Conservation (phyloP, 768 basidiomycete species). For the Suillus spraguei region DNA sequence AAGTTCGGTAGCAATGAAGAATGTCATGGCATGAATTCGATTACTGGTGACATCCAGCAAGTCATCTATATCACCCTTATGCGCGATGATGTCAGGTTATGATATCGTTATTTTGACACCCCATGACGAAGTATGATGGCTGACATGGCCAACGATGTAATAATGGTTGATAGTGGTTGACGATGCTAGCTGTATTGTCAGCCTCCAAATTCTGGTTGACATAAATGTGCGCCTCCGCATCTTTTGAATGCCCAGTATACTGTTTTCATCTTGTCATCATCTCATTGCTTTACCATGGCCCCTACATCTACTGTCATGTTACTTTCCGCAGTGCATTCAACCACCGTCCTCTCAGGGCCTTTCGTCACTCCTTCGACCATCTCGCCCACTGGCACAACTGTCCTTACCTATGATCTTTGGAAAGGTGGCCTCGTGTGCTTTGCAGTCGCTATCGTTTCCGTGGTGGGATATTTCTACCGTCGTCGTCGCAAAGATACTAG, state of each 20-base stretch:
- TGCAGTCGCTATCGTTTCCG: constrained; percentile 1
- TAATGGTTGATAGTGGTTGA: neutral
- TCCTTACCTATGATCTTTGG: constrained; percentile 4
- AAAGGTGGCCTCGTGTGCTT: constrained; percentile 4
- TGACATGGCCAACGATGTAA: neutral
- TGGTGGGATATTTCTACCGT: constrained; percentile 5
- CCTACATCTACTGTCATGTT: neutral
- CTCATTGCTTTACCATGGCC: neutral
- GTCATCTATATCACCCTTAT: constrained; percentile 1
- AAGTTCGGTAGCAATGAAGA: constrained; percentile 85
- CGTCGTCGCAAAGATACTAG: neutral
- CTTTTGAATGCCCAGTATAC: neutral
- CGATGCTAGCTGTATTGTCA: neutral
- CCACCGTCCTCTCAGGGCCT: neutral
- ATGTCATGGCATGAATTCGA: constrained; percentile 41
- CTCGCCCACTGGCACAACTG: neutral
- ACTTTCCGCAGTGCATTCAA: neutral
- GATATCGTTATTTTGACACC: too few relatives aligned
- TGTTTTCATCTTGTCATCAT: neutral
- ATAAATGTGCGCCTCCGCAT: neutral
- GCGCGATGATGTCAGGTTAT: neutral
- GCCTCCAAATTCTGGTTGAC: neutral
- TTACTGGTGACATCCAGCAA: neutral
- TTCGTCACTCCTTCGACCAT: neutral
- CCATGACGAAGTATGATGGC: neutral